Evolutionary conservation across 208 protist genomes (phyloP), one percentile per base, ranked within the genome.

Genomic region (Leishmania arabica): DNA sequence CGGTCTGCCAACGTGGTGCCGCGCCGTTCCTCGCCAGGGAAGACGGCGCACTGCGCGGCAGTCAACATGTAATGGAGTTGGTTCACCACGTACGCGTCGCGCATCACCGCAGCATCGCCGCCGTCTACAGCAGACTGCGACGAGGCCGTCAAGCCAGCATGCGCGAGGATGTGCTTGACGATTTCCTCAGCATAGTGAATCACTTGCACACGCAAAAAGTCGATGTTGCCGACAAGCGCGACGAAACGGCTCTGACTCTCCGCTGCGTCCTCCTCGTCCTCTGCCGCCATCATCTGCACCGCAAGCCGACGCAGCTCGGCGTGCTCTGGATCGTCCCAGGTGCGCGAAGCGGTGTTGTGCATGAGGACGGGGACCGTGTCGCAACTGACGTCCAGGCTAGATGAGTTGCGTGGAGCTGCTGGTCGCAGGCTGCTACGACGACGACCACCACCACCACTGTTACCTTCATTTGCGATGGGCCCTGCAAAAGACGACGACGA

Each of bases 131-230:
- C 56, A 64, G 58, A 56, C 71, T 53, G 42, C 74, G 69, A 45
- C 78, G 78, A n/a, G 19, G 65, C 34, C 56, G 56, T 56, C 40
- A 69, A 72, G 40, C 40, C 31, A 42, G 79, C 69, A n/a, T 83
- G 69, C 1, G 47, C 7, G n/a, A 91, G 76, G 0, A 94, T 75
- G 37, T 84, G 71, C 68, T 73, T 58, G 3, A 78, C 88, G 51
- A 95, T 73, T 49, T 91, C 82, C 37, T 88, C 82, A 13, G 91
- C 77, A 60, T 92, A 77, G 71, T 91, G 92, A 15, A 91, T 69
- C 58, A 95, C 80, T 80, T 97, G 91, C 42, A 95, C 84, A 21
- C 89, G 90, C 62, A 97, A 66, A 80, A 95, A 94, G 49, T 88
- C 83, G 17, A 97, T 82, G 79, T 92, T 94, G 15, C 90, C 91